Evolutionary conservation across 345 rosid species (phyloP).

Genomic region (Pistacia atlantica): DNA sequence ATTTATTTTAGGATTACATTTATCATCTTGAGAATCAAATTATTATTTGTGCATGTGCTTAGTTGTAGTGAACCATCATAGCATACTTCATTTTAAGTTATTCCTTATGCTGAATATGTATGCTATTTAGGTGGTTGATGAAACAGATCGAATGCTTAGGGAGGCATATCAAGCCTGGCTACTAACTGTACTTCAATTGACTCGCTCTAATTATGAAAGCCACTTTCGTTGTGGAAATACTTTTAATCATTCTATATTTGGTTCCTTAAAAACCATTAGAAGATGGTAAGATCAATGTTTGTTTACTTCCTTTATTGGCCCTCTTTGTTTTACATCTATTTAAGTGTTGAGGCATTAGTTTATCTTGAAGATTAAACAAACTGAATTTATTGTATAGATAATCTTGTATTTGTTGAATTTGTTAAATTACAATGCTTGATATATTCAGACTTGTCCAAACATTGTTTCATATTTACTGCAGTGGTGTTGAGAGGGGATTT

Average conservation of each 20-base stretch:
- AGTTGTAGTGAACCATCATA: background rate
- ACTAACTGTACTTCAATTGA: constrained; percentile 77
- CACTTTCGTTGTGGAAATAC: constrained; percentile 32
- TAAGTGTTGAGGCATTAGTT: background rate
- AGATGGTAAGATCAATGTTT: constrained; percentile 63
- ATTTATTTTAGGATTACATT: background rate
- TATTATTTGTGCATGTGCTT: background rate
- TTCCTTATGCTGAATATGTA: constrained; percentile 23
- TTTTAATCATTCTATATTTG: constrained; percentile 46
- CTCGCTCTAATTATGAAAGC: constrained; percentile 41
- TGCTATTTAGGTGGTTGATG: constrained; percentile 83
- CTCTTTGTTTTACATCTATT: background rate
- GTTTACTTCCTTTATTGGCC: background rate
- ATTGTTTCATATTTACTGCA: constrained; percentile 33
- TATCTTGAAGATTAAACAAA: background rate
- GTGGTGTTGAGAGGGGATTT: constrained; percentile 84
- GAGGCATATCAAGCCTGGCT: constrained; percentile 98
- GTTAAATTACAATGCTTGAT: background rate
- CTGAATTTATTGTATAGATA: background rate
- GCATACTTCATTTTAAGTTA: background rate
- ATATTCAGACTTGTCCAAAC: background rate
- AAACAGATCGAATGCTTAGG: constrained; percentile 90
- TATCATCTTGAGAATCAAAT: background rate
- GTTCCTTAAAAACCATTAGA: constrained; percentile 69
- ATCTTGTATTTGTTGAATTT: background rate